phyloP scores from a whole-genome alignment of 2,329 filamentous ascomycete species.

The Metarhizium humberi region DNA sequence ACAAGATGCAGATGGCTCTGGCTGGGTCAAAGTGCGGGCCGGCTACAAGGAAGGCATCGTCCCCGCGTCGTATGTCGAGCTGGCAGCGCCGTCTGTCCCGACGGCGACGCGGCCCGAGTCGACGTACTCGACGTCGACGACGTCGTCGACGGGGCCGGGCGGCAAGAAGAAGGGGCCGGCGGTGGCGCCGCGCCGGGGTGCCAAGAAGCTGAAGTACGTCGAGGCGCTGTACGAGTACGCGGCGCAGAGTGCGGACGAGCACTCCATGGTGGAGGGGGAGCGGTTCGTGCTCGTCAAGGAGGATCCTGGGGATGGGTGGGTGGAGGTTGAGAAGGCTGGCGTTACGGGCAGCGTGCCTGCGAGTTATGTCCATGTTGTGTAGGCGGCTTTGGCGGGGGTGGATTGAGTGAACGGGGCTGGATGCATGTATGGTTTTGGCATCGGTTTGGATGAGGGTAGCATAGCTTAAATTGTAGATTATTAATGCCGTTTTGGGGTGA shows the following conservation, averaged over 20 bases:
- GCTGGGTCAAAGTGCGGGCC: slow-evolving; percentile 79
- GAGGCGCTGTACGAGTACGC: slow-evolving; percentile 89
- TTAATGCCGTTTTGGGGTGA: too few relatives aligned
- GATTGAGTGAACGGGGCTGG: too few relatives aligned
- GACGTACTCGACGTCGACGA: slow-evolving; percentile 63
- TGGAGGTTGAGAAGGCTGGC: slow-evolving; percentile 88
- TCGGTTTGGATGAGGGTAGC: too few relatives aligned
- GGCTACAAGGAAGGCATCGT: slow-evolving; percentile 76
- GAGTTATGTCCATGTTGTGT: slow-evolving; percentile 78
- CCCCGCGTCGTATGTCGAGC: slow-evolving; percentile 76
- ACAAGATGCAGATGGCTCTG: slow-evolving; percentile 63
- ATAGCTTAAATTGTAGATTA: too few relatives aligned
- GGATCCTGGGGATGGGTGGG: slow-evolving; percentile 91
- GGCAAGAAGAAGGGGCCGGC: slow-evolving; percentile 82
- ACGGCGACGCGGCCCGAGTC: slow-evolving; percentile 57
- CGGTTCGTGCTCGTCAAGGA: slow-evolving; percentile 81
- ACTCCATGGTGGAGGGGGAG: slow-evolving; percentile 86
- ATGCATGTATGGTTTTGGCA: too few relatives aligned
- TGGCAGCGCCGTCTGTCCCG: slow-evolving; percentile 36
- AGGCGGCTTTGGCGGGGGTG: slow-evolving; percentile 7
- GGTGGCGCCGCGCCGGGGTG: slow-evolving; percentile 81
- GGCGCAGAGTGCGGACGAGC: slow-evolving; percentile 77
- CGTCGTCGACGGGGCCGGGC: slow-evolving; percentile 22
- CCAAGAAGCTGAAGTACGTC: slow-evolving; percentile 89
- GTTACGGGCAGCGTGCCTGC: slow-evolving; percentile 83